Conservation (phyloP, 75 land plant species). For the Larix kaempferi region DNA sequence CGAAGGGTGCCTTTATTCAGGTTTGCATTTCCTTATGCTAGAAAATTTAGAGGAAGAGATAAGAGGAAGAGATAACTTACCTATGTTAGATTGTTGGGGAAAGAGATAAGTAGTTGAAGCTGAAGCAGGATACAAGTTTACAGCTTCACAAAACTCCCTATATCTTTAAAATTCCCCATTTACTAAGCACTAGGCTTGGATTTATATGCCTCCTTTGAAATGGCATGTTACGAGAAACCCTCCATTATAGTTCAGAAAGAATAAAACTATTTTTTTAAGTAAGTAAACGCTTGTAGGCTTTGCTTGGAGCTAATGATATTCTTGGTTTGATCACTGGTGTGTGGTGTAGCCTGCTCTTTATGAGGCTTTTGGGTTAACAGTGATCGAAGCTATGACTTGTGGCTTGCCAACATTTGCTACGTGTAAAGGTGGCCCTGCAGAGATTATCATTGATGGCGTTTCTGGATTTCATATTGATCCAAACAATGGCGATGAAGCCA, state of each 20-base stretch:
- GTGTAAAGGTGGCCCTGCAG: slow-evolving; percentile 92
- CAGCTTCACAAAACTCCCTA: too few relatives aligned
- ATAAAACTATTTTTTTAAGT: too few relatives aligned
- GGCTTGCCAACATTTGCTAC: slow-evolving; percentile 97
- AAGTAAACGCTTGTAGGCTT: too few relatives aligned
- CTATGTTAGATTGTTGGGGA: too few relatives aligned
- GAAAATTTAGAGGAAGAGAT: too few relatives aligned
- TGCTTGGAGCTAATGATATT: not conserved
- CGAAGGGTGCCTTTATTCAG: slow-evolving; percentile 89
- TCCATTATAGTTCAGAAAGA: too few relatives aligned
- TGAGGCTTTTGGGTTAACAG: slow-evolving; percentile 96
- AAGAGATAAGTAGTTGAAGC: too few relatives aligned
- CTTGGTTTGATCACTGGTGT: not conserved
- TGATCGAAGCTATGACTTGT: slow-evolving; percentile 98
- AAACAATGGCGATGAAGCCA: slow-evolving; percentile 61
- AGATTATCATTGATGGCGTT: slow-evolving; percentile 84
- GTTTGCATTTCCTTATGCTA: slow-evolving; percentile 6
- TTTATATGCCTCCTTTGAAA: too few relatives aligned
- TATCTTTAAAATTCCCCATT: not conserved
- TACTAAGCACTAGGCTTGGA: too few relatives aligned
- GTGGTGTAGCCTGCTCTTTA: slow-evolving; percentile 83
- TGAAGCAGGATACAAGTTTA: too few relatives aligned
- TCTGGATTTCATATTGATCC: slow-evolving; percentile 97
- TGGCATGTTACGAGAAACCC: too few relatives aligned
- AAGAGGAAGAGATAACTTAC: too few relatives aligned